Evolutionary conservation across 202 grass and related monocot species (phyloP), one percentile per base, ranked within the genome.

Genomic region (Dendrocalamus latiflorus): DNA sequence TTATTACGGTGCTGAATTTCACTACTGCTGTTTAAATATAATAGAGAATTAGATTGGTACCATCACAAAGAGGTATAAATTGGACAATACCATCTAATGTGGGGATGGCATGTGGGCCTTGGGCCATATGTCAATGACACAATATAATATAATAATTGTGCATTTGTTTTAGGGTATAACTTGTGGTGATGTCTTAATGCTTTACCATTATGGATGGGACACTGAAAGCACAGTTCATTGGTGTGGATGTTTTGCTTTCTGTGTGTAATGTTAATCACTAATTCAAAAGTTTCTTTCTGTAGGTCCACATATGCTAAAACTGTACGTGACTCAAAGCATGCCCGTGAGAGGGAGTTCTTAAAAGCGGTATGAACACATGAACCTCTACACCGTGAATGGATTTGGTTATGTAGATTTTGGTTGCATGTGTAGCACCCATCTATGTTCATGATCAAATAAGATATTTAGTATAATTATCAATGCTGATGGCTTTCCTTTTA

Each of bases 271-370:
- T 66, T 38, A 39, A 79, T 8, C 9, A 55, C 48, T 47, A 58
- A 65, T 53, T n/a, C n/a, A 20, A 16, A 36, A 61, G 20, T 72
- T 72, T 90, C 43, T 79, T 56, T 72, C 20, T 95, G 68, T 33
- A 98, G 96, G 68, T 98, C 96, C 62, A 98, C 96, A 42, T 98
- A 98, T 79, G 96, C 93, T 84, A 95, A 94, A 89, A 95, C 96
- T 82, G 85, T 93, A 81, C 88, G 93, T 39, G 91, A 98, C 84
- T 98, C 91, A 20, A 93, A 90, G 89, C 92, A 93, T 88, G 87
- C 87, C 16, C 84, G 96, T 60, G 91, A 93, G 72, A 93, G 93
- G 67, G 96, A 98, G 77, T 98, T 98, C 49, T 86, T 98, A 74
- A 93, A 87, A 88, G 96, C 89, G 14, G 96, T 98, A 95, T 81